phyloP scores from a whole-genome alignment of 768 basidiomycete genomes.

The Boletus reticulatus region DNA sequence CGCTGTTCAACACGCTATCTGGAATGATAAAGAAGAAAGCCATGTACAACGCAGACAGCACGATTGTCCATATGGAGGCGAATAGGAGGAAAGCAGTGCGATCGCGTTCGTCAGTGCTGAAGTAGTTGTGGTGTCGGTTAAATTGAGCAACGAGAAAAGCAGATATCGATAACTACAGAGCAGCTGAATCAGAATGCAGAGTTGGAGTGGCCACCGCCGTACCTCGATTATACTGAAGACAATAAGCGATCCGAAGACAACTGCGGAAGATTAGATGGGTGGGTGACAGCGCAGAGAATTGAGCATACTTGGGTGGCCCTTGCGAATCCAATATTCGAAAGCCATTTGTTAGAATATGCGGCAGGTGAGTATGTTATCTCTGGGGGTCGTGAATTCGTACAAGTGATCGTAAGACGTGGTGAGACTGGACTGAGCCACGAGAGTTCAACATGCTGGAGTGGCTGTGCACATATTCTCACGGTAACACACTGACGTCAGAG shows the following conservation, averaged over 20 bases:
- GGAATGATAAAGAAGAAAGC: slow-evolving; percentile 53
- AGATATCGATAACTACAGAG: slow-evolving; percentile 58
- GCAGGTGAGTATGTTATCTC: slow-evolving; percentile 13
- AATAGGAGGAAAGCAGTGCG: slow-evolving; percentile 69
- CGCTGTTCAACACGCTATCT: slow-evolving; percentile 51
- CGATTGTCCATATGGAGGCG: slow-evolving; percentile 67
- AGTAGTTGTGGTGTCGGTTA: slow-evolving; percentile 54
- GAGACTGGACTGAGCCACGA: slow-evolving; percentile 9
- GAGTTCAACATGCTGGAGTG: slow-evolving; percentile 23
- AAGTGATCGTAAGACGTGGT: slow-evolving; percentile 17
- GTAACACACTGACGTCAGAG: slow-evolving; percentile 20
- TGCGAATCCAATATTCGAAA: slow-evolving; percentile 41
- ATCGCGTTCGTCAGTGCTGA: slow-evolving; percentile 48
- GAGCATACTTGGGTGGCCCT: slow-evolving; percentile 55
- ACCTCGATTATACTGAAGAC: slow-evolving; percentile 70
- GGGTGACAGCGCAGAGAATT: background rate
- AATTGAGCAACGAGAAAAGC: slow-evolving; percentile 70
- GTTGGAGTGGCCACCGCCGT: slow-evolving; percentile 4
- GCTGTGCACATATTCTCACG: slow-evolving; percentile 23
- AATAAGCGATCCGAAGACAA: slow-evolving; percentile 48
- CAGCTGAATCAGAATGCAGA: background rate
- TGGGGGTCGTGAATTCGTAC: slow-evolving; percentile 28
- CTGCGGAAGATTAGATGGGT: slow-evolving; percentile 36
- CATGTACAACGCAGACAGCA: slow-evolving; percentile 51
- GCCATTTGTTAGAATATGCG: slow-evolving; percentile 29